phyloP scores from a whole-genome alignment of 2,329 filamentous ascomycete species.

The Monosporascus sp. region DNA sequence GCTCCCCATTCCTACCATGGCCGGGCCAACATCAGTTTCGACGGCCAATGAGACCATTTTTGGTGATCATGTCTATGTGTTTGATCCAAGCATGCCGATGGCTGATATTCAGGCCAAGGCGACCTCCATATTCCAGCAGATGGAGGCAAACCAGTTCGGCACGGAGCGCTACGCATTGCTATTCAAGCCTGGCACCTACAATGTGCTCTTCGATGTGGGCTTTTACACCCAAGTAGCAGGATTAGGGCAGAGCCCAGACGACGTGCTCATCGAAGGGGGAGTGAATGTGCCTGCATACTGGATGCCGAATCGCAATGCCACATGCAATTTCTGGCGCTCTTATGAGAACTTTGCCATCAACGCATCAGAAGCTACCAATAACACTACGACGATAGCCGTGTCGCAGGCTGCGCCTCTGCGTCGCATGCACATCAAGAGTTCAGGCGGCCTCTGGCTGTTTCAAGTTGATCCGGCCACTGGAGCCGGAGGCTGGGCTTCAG shows the following conservation, averaged over 20 bases:
- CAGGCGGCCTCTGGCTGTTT: conserved; percentile 28
- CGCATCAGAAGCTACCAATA: conserved; percentile 25
- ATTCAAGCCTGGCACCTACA: conserved; percentile 27
- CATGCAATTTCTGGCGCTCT: conserved; percentile 29
- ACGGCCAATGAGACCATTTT: conserved; percentile 24
- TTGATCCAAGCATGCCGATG: conserved; percentile 25
- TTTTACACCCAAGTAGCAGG: conserved; percentile 30
- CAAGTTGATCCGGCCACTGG: conserved; percentile 26
- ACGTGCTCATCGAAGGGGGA: conserved; percentile 27
- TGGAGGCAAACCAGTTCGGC: conserved; percentile 30
- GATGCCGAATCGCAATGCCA: conserved; percentile 30
- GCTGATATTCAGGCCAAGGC: conserved; percentile 22
- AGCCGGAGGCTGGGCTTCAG: conserved; percentile 28
- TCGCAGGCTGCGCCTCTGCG: conserved; percentile 28
- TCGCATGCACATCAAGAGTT: conserved; percentile 25
- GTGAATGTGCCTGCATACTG: conserved; percentile 29
- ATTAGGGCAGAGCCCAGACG: conserved; percentile 24
- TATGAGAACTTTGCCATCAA: conserved; percentile 29
- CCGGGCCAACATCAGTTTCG: conserved; percentile 1
- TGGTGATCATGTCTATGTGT: conserved; percentile 28
- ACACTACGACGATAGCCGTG: conserved; percentile 29
- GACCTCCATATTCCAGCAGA: conserved; percentile 24
- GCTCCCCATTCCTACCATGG: neutral
- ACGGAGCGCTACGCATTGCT: conserved; percentile 25
- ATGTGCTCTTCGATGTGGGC: conserved; percentile 28